These are phyloP conservation scores for Colletotrichum aenigma DNA, from an alignment of 2,329 filamentous ascomycete genomes.

Conservation along the genomic window DNA sequence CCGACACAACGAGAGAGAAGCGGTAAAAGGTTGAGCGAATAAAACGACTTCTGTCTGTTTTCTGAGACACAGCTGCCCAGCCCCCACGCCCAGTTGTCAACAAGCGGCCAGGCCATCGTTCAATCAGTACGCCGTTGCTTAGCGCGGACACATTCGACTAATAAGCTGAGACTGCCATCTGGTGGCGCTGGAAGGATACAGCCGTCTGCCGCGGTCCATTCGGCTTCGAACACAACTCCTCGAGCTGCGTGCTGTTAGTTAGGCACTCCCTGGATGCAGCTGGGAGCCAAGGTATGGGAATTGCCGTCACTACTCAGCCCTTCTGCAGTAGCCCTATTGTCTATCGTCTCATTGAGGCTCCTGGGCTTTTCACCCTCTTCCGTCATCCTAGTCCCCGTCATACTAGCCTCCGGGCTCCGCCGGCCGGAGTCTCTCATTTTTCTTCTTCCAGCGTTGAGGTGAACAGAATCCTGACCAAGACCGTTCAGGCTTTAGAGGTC, in stretches of 20 bases:
- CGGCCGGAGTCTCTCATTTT: neutral
- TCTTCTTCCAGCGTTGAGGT: neutral
- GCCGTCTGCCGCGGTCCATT: constrained; percentile 18
- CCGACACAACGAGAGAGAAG: neutral
- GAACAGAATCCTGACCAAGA: neutral
- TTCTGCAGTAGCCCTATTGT: neutral
- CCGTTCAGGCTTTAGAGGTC: neutral
- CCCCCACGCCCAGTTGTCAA: constrained; percentile 13
- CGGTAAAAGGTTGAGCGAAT: constrained; percentile 8
- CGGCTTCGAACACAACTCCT: constrained; percentile 8
- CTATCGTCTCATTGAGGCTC: neutral
- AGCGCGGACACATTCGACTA: constrained; percentile 2
- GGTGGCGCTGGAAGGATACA: constrained; percentile 18
- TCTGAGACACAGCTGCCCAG: constrained; percentile 16
- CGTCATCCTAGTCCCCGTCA: neutral
- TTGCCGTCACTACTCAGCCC: neutral
- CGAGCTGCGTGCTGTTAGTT: neutral
- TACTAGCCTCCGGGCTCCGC: neutral
- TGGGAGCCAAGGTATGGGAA: neutral
- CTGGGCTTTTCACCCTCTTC: neutral
- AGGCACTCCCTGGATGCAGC: neutral
- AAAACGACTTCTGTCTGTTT: neutral
- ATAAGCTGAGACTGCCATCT: constrained; percentile 7
- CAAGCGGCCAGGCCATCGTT: neutral
- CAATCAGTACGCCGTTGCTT: neutral